Base-by-base conservation (phyloP, 306 rosid genomes). In the Ziziphus jujuba region DNA sequence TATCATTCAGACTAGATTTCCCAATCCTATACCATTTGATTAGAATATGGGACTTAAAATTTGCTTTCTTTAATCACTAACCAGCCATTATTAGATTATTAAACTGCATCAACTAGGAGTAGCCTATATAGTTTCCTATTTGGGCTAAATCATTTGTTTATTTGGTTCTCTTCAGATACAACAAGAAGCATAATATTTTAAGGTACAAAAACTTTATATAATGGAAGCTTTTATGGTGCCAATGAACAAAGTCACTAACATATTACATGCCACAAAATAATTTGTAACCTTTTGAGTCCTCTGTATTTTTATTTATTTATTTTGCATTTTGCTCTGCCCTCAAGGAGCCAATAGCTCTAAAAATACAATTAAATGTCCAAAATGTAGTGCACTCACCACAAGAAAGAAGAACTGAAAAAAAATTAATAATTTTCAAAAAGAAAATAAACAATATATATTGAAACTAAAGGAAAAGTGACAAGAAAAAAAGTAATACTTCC, bases 11-110 rank as follows among this genome's bases (percentile, higher is more conserved):
- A 22, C 35, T 63, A 22, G 31, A 22, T 48, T 48, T 64, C 33
- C 36, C 23, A 22, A 65, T 17, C 54, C 57, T 21, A 7, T 33
- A 40, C 63, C 20, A 44, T 43, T 35, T 31, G 55, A 62, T 62
- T 25, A 38, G 48, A 61, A 60, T 71, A 52, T 10, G 52, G 16
- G 58, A 62, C 56, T 71, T 8, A 40, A 62, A 48, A 44, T 49
- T 64, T 44, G 68, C 53, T 40, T 71, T 25, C 69, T 38, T 28
- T 38, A 69, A 25, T 64, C 44, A 61, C 62, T n/a, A 59, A 71
- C 56, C 63, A n/a, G 58, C 47, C 51, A 59, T 58, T 59, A 24
- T 5, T 50, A 14, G 23, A 22, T 34, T 52, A 22, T 34, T 52
- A 61, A 35, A 65, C 15, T 49, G 59, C 7, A 13, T 40, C 59